A percentile compares a stretch with the other conserved stretches of the same genome.
These are phyloP conservation scores for Hypholoma sublateritium DNA, from an alignment of 768 basidiomycete genomes.

Conservation along the genomic window DNA sequence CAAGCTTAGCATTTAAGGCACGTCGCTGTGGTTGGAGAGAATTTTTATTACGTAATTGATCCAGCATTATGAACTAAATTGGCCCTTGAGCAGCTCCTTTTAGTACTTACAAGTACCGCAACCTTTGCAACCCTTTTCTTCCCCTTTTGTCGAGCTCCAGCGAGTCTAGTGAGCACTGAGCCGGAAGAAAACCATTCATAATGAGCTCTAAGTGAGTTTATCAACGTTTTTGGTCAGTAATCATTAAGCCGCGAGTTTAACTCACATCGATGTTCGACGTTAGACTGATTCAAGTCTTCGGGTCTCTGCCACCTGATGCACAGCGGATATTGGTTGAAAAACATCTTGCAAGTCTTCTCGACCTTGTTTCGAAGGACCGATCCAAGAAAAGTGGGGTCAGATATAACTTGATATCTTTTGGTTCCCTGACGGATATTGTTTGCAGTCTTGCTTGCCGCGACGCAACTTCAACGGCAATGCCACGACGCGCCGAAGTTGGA, in stretches of 20 bases:
- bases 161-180: no score
- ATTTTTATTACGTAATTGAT: not conserved
- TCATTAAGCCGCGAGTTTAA: no score
- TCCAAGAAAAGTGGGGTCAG: slow-evolving; percentile 32
- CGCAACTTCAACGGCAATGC: slow-evolving; percentile 35
- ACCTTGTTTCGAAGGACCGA: slow-evolving; percentile 37
- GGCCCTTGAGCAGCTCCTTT: no score
- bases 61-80: not conserved
- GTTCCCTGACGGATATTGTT: not conserved
- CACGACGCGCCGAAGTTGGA: slow-evolving; percentile 48
- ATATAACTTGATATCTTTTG: not conserved
- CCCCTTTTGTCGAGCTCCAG: no score
- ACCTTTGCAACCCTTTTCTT: no score
- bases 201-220: no score
- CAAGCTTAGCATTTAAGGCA: no score
- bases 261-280: not conserved
- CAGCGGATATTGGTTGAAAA: slow-evolving; percentile 48
- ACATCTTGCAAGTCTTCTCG: slow-evolving; percentile 49
- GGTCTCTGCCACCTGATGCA: slow-evolving; percentile 52
- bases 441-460: slow-evolving; percentile 37
- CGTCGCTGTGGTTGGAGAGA: no score
- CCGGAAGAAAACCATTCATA: no score
- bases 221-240: no score
- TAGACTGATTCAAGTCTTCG: slow-evolving; percentile 50
- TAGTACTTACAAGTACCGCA: no score